Evolutionary conservation across 371 early-diverging fungal species (phyloP).

Genomic region (Dichotomocladium elegans): DNA sequence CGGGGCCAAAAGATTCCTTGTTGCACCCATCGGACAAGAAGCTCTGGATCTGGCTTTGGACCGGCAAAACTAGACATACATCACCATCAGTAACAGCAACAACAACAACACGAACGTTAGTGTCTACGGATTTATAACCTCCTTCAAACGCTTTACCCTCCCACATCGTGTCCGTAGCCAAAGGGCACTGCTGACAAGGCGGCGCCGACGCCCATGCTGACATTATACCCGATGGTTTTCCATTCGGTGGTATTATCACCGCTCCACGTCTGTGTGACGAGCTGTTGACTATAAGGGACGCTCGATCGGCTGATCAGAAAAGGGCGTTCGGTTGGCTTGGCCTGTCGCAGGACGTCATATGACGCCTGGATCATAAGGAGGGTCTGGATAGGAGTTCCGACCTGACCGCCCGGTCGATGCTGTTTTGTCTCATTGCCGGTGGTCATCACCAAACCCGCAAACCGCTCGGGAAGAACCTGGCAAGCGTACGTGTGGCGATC

Average conservation of each 20-base stretch:
- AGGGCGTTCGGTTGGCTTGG: slow-evolving; percentile 38
- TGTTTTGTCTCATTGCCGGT: background rate
- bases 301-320: slow-evolving; percentile 58
- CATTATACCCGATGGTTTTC: slow-evolving; percentile 59
- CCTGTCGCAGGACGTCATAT: slow-evolving; percentile 47
- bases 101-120: background rate
- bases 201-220: slow-evolving; percentile 57
- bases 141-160: slow-evolving; percentile 38
- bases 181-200: slow-evolving; percentile 40
- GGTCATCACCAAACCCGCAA: background rate
- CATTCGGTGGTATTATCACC: slow-evolving; percentile 62
- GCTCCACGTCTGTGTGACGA: slow-evolving; percentile 55
- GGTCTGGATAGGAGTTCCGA: slow-evolving; percentile 49
- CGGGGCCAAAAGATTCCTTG: slow-evolving; percentile 59
- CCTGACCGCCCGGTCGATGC: slow-evolving; percentile 8
- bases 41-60: slow-evolving; percentile 49
- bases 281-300: slow-evolving; percentile 44
- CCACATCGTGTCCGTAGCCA: slow-evolving; percentile 63
- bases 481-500: slow-evolving; percentile 32
- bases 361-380: slow-evolving; percentile 56
- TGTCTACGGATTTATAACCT: too few species aligned
- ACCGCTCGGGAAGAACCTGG: slow-evolving; percentile 15
- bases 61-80: slow-evolving; percentile 40
- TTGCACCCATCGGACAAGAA: slow-evolving; percentile 65
- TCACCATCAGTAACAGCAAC: background rate